Percentiles rank a stretch among this genome's conserved stretches.
Conservation (phyloP, 2,329 filamentous ascomycete species). For the Lachnum nothofagi region DNA sequence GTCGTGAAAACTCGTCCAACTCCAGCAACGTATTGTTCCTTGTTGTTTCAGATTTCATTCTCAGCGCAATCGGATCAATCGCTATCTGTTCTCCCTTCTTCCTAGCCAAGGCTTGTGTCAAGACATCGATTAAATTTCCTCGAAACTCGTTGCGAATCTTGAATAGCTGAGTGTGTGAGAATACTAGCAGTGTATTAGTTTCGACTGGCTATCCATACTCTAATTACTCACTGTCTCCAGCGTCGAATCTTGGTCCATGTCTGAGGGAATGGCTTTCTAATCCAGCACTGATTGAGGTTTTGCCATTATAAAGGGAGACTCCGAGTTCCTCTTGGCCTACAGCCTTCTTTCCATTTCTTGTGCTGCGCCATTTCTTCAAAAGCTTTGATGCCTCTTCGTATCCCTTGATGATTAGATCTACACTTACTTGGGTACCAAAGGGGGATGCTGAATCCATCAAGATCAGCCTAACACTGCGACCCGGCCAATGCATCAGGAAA, state of each 20-base stretch:
- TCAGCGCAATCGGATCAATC: slow-evolving; percentile 12
- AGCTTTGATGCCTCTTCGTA: slow-evolving; percentile 10
- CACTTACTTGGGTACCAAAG: slow-evolving; percentile 4
- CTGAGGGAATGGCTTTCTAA: slow-evolving; percentile 4
- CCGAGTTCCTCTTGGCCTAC: slow-evolving; percentile 16
- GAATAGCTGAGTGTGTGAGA: slow-evolving; percentile 10
- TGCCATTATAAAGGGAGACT: slow-evolving; percentile 8
- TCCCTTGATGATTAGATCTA: slow-evolving; percentile 11
- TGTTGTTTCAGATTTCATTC: slow-evolving; percentile 8
- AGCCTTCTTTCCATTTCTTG: slow-evolving; percentile 14
- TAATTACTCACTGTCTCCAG: slow-evolving; percentile 13
- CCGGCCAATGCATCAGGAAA: no score
- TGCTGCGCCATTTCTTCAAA: slow-evolving; percentile 14
- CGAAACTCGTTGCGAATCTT: slow-evolving; percentile 14
- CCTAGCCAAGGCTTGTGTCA: slow-evolving; percentile 6
- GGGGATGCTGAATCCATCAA: slow-evolving; percentile 11
- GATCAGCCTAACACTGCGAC: not conserved
- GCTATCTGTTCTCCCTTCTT: slow-evolving; percentile 2
- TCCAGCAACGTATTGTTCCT: slow-evolving; percentile 14
- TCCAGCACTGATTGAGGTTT: slow-evolving; percentile 7
- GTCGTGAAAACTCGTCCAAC: slow-evolving; percentile 15
- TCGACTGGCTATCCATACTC: not conserved
- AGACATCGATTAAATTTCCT: slow-evolving; percentile 12
- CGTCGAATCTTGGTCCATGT: slow-evolving; percentile 14
- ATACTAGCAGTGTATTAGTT: slow-evolving; percentile 12